These are phyloP conservation scores for Exophiala bonariae DNA, from an alignment of 2,329 filamentous ascomycete species.

Conservation along the genomic window DNA sequence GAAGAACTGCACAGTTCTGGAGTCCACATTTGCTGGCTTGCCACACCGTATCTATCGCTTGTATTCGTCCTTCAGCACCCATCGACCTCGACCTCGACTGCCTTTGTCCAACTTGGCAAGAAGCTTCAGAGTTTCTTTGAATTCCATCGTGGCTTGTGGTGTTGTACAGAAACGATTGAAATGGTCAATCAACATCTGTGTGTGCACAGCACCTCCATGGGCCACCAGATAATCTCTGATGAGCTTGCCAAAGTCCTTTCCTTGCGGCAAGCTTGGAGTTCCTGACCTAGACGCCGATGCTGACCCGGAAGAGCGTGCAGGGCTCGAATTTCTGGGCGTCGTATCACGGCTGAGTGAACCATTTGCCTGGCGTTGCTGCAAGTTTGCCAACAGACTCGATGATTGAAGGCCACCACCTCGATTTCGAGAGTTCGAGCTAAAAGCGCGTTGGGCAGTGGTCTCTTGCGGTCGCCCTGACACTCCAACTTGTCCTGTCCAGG, in stretches of 20 bases:
- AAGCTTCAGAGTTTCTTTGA: conserved; percentile 75
- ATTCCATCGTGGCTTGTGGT: conserved; percentile 69
- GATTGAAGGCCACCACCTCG: conserved; percentile 31
- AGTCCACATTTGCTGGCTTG: too few species aligned
- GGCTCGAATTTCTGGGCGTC: conserved; percentile 24
- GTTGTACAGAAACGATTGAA: conserved; percentile 80
- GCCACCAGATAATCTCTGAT: conserved; percentile 77
- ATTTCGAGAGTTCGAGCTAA: conserved; percentile 29
- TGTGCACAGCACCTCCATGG: conserved; percentile 76
- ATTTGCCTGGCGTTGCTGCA: conserved; percentile 58
- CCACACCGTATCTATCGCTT: conserved; percentile 26
- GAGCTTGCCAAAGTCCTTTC: conserved; percentile 66
- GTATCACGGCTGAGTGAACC: conserved; percentile 11
- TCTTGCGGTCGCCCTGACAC: conserved; percentile 69
- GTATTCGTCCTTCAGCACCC: conserved; percentile 62
- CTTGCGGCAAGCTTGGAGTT: conserved; percentile 39
- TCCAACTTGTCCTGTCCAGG: conserved; percentile 88
- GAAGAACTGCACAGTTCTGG: too few species aligned
- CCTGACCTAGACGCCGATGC: conserved; percentile 22
- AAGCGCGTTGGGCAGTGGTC: conserved; percentile 47
- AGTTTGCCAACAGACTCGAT: conserved; percentile 55
- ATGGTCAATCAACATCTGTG: conserved; percentile 84
- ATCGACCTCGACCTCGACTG: conserved; percentile 52
- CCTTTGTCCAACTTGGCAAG: conserved; percentile 71
- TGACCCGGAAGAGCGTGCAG: conserved; percentile 25